These are phyloP conservation scores for Stachybotrys echinatus DNA, from an alignment of 2,329 filamentous ascomycete species.

Conservation along the genomic window DNA sequence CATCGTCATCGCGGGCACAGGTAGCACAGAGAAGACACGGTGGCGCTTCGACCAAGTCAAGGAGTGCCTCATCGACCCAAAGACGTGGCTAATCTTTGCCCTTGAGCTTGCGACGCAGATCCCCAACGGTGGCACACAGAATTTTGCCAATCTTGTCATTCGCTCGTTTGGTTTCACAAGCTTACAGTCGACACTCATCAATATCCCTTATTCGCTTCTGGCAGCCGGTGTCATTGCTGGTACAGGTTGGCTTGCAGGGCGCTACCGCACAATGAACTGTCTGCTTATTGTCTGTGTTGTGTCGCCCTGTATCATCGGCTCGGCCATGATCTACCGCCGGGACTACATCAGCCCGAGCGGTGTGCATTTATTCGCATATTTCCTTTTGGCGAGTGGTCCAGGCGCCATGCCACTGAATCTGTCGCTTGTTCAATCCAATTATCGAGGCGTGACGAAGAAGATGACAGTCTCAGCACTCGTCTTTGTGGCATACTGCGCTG, in stretches of 20 bases:
- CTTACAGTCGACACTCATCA: slow-evolving; percentile 7
- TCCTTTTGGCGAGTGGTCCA: not conserved
- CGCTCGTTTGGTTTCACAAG: slow-evolving; percentile 16
- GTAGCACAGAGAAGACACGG: slow-evolving; percentile 20
- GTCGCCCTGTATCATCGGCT: not conserved
- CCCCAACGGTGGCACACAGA: slow-evolving; percentile 21
- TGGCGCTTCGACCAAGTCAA: slow-evolving; percentile 16
- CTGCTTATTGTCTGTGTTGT: not conserved
- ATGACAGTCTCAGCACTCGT: slow-evolving; percentile 50
- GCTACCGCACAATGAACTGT: not conserved
- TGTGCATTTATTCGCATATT: slow-evolving; percentile 8
- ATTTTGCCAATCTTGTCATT: slow-evolving; percentile 18
- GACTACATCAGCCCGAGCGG: not conserved
- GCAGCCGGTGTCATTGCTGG: not conserved
- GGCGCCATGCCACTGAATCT: slow-evolving; percentile 35
- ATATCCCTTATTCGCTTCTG: not conserved
- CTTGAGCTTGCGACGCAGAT: slow-evolving; percentile 18
- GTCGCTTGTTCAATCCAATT: slow-evolving; percentile 52
- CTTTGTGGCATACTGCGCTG: slow-evolving; percentile 55
- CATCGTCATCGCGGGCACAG: slow-evolving; percentile 26
- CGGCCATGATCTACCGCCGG: not conserved
- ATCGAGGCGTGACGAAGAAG: slow-evolving; percentile 61
- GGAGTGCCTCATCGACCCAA: slow-evolving; percentile 17
- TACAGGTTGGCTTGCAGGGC: not conserved
- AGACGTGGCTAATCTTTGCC: slow-evolving; percentile 19